phyloP scores from a whole-genome alignment of 176 grass and related monocot genomes.

The Aegilops bicornis region DNA sequence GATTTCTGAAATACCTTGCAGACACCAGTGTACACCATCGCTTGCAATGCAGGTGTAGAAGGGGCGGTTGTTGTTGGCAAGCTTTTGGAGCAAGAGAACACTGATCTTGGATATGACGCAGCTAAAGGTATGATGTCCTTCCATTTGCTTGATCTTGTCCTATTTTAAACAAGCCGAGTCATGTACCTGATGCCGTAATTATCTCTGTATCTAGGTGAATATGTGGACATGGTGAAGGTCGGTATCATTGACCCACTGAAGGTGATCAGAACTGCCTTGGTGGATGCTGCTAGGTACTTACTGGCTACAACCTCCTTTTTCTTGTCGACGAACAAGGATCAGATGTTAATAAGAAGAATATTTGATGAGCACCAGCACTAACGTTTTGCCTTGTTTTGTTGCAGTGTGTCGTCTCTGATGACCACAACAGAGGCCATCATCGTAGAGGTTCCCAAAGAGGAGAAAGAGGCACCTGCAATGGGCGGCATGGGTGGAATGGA shows the following conservation, averaged over 20 bases:
- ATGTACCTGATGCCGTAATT: slow-evolving; percentile 3
- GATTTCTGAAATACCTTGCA: slow-evolving; percentile 30
- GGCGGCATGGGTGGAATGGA: slow-evolving; percentile 97
- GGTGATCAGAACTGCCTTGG: slow-evolving; percentile 96
- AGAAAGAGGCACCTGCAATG: slow-evolving; percentile 65
- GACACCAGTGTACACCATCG: slow-evolving; percentile 94
- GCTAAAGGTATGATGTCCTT: slow-evolving; percentile 59
- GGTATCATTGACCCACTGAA: slow-evolving; percentile 99
- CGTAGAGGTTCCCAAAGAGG: slow-evolving; percentile 84
- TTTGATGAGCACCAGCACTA: background rate
- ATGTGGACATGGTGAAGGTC: slow-evolving; percentile 94
- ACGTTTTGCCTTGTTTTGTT: background rate
- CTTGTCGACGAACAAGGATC: too few relatives aligned
- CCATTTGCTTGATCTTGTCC: background rate
- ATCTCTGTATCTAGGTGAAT: slow-evolving; percentile 53
- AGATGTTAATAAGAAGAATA: too few relatives aligned
- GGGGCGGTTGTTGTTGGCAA: slow-evolving; percentile 95
- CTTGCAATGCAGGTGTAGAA: slow-evolving; percentile 91
- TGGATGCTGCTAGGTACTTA: slow-evolving; percentile 92
- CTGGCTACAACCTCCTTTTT: background rate
- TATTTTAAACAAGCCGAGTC: background rate
- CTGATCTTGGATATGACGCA: slow-evolving; percentile 94
- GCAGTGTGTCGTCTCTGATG: slow-evolving; percentile 94
- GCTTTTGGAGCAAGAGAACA: slow-evolving; percentile 89
- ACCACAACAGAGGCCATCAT: slow-evolving; percentile 91